A percentile compares a stretch with the other conserved stretches of the same genome.
Conservation (phyloP, 441 rosid species). For the Aleurites moluccanus region DNA sequence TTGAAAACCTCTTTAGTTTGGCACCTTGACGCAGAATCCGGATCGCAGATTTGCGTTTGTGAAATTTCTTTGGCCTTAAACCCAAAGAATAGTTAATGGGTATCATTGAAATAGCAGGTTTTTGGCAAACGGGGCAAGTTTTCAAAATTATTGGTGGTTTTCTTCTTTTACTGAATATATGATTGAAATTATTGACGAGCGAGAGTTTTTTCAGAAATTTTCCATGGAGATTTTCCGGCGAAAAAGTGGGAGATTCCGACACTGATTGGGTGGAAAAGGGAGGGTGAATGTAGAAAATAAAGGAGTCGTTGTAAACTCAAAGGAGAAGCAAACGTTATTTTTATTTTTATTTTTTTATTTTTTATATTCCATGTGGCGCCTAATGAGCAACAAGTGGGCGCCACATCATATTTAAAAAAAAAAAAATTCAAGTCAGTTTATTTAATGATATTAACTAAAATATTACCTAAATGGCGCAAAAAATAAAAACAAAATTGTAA, state of each 20-base stretch:
- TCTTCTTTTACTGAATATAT: constrained; percentile 58
- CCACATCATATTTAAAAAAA: no score
- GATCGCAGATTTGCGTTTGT: constrained; percentile 9
- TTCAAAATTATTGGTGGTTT: constrained; percentile 32
- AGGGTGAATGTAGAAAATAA: constrained; percentile 57
- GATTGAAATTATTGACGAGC: no score
- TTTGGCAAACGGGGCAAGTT: constrained; percentile 33
- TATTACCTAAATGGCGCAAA: no score
- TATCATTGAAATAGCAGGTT: constrained; percentile 26
- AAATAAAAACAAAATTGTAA: no score
- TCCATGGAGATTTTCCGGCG: constrained; percentile 31
- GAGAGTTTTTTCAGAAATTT: constrained; percentile 25
- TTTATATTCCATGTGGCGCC: no score
- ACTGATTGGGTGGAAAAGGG: constrained; percentile 44
- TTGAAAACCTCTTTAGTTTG: constrained; percentile 42
- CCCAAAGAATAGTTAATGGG: constrained; percentile 20
- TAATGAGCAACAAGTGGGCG: no score
- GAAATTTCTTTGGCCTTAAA: constrained; percentile 27
- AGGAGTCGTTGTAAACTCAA: constrained; percentile 59
- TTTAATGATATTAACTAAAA: no score
- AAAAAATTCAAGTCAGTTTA: no score
- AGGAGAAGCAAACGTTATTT: constrained; percentile 60
- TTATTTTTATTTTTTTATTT: no score
- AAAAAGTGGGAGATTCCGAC: constrained; percentile 26
- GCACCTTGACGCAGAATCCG: constrained; percentile 25